These are phyloP conservation scores for Sporisorium scitamineum DNA, from an alignment of 1,284 basidiomycete species.

Conservation along the genomic window DNA sequence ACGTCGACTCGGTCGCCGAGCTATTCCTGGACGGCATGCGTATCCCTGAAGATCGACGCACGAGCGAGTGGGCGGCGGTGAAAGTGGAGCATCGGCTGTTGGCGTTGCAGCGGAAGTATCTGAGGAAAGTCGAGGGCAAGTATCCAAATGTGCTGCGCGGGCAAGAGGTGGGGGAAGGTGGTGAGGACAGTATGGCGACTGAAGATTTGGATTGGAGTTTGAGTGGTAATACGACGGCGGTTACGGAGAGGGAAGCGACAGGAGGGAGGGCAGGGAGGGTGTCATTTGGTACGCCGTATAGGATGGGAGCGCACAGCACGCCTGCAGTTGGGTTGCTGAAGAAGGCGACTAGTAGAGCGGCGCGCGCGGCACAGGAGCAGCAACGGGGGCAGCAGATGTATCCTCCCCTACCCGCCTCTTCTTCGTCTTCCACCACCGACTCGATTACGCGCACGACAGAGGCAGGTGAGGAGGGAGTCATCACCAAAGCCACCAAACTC, in stretches of 20 bases:
- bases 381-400: slow-evolving; percentile 14
- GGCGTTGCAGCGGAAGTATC: slow-evolving; percentile 43
- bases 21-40: slow-evolving; percentile 27
- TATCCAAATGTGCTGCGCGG: slow-evolving; percentile 15
- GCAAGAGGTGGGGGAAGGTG: neutral
- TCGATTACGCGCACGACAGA: neutral
- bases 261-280: slow-evolving; percentile 17
- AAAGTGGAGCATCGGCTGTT: slow-evolving; percentile 32
- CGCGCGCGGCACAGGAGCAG: neutral
- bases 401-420: slow-evolving; percentile 17
- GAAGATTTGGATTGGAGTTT: slow-evolving; percentile 47
- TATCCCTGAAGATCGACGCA: neutral
- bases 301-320: slow-evolving; percentile 47
- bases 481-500: slow-evolving; percentile 19
- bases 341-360: slow-evolving; percentile 18
- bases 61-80: slow-evolving; percentile 23
- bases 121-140: slow-evolving; percentile 25
- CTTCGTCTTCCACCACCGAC: neutral
- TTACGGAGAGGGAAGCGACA: neutral
- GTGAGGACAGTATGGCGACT: slow-evolving; percentile 22
- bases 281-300: slow-evolving; percentile 46
- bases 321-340: slow-evolving; percentile 29
- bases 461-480: slow-evolving; percentile 11
- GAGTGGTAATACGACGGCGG: slow-evolving; percentile 17
- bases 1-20: slow-evolving; percentile 5